Evolutionary conservation across 352 stramenopile species (phyloP), one percentile per base, ranked within the genome.

Genomic region (Globisporangium camurandrum): DNA sequence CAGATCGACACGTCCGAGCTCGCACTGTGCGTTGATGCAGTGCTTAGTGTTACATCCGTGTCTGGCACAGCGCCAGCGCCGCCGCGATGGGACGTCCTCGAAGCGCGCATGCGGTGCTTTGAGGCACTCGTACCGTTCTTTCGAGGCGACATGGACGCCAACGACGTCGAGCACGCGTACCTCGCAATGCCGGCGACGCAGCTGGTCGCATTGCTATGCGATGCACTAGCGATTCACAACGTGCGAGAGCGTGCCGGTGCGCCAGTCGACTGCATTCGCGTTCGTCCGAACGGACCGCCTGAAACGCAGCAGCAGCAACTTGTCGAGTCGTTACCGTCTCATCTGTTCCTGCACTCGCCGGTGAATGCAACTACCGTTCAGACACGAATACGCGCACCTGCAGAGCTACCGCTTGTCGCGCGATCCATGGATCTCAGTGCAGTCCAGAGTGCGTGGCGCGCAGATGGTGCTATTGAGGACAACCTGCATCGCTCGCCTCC

Each of bases 161-260:
- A 74, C 2, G 66, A 82, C 24, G 54, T 59, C 5, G 67, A 76
- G 17, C 56, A 64, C 59, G 84, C 80, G 56, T 86, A 86, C 46
- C 39, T 71, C 37, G 38, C 17, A 12, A 72, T 83, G 61, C 46
- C 59, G 0, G 34, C 61, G 5, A 42, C 62, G 12, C 73, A 85
- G 41, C 49, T 88, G 9, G 46, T 58, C 34, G 51, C 43, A 2
- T 43, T 88, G 10, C 45, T 85, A 4, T 48, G 64, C 20, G 75
- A 86, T 28, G 73, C 69, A 1, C 20, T 73, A 39, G 17, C 48
- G 3, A 58, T 56, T 12, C 60, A 75, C 28, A 46, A 17, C 16
- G 43, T 12, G 56, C 30, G 47, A 37, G 45, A 41, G 30, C 7
- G n/a, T 0, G 22, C 9, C 6, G 1, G 19, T 20, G 17, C 27